Conservation (phyloP, 306 rosid genomes). For the Castanea sativa region DNA sequence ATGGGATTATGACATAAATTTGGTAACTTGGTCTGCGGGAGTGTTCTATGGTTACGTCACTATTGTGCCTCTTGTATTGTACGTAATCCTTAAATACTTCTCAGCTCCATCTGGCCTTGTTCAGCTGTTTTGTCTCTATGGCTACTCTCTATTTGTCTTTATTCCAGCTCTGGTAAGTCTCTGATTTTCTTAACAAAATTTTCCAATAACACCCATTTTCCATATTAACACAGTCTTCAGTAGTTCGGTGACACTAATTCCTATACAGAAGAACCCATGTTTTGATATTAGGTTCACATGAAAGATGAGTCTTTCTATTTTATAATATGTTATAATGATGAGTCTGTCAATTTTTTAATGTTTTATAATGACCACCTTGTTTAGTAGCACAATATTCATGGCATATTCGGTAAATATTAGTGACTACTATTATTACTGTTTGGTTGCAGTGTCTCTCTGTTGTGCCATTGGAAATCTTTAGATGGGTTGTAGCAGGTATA, state of each 20-base stretch:
- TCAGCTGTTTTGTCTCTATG: constrained; percentile 89
- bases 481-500: constrained; percentile 86
- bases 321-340: not conserved
- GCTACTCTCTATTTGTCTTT: constrained; percentile 86
- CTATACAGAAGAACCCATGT: not conserved
- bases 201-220: not conserved
- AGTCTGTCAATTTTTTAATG: not conserved
- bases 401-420: not conserved
- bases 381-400: not conserved
- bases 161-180: constrained; percentile 88
- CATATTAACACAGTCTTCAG: not conserved
- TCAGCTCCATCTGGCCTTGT: constrained; percentile 91
- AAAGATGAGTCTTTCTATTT: not conserved
- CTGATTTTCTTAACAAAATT: not conserved
- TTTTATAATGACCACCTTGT: not conserved
- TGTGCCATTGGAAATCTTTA: constrained; percentile 72
- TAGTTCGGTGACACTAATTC: not conserved
- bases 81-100: constrained; percentile 82
- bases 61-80: constrained; percentile 71
- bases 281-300: not conserved
- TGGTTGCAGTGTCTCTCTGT: constrained; percentile 80
- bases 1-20: constrained; percentile 91
- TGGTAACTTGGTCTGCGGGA: constrained; percentile 95
- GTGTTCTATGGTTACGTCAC: constrained; percentile 92
- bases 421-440: not conserved